Conservation (phyloP, 345 rosid species). For the Linum lewisii region DNA sequence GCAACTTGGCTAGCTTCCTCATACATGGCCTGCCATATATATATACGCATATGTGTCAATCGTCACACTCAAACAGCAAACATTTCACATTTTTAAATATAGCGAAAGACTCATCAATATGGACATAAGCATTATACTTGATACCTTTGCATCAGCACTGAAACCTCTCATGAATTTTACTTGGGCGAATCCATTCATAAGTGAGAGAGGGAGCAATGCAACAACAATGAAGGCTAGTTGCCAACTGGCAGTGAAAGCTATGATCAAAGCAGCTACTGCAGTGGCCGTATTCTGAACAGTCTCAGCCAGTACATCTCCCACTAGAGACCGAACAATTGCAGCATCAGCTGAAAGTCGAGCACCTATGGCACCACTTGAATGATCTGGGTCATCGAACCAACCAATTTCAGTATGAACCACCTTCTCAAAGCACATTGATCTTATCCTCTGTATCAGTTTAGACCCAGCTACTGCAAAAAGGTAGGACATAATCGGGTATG, state of each 20-base stretch:
- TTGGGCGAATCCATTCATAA: slow-evolving; percentile 36
- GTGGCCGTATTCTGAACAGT: slow-evolving; percentile 47
- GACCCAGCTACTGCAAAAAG: not conserved
- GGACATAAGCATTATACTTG: not conserved
- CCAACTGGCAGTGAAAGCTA: slow-evolving; percentile 59
- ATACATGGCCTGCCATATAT: slow-evolving; percentile 5
- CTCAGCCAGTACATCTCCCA: slow-evolving; percentile 57
- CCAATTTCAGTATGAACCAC: slow-evolving; percentile 1
- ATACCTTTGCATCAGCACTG: slow-evolving; percentile 33
- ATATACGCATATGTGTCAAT: not conserved
- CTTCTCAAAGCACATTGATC: slow-evolving; percentile 1
- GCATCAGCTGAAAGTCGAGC: slow-evolving; percentile 61
- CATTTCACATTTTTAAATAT: no score
- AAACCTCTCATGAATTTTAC: slow-evolving; percentile 46
- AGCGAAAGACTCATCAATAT: no score
- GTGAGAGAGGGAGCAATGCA: slow-evolving; percentile 32
- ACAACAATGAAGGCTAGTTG: slow-evolving; percentile 41
- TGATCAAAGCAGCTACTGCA: slow-evolving; percentile 35
- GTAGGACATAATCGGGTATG: not conserved
- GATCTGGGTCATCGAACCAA: slow-evolving; percentile 1
- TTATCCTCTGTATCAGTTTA: not conserved
- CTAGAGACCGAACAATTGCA: slow-evolving; percentile 42
- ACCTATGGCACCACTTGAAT: slow-evolving; percentile 48
- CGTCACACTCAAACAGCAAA: not conserved
- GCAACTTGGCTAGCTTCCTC: slow-evolving; percentile 20